Evolutionary conservation across 257 asterid genomes (phyloP).

Genomic region (Solanum habrochaites): DNA sequence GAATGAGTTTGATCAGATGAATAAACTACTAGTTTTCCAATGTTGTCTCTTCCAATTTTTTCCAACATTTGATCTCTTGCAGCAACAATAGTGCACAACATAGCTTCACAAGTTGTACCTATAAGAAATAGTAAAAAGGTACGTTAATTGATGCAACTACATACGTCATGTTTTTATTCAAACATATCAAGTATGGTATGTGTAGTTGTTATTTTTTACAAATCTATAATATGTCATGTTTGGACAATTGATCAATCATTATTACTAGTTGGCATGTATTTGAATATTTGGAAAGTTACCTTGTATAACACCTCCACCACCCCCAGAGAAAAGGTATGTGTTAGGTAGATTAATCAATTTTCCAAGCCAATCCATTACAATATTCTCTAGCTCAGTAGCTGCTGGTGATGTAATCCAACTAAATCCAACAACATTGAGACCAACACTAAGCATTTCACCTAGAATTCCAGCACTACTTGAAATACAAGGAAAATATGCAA

Average conservation of each 20-base stretch:
- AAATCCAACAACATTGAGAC: neutral
- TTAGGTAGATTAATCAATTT: constrained; percentile 4
- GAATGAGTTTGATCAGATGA: constrained; percentile 74
- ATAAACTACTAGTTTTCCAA: constrained; percentile 42
- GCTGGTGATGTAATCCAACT: constrained; percentile 16
- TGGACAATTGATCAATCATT: neutral
- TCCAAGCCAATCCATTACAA: constrained; percentile 1
- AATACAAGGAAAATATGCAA: constrained; percentile 4
- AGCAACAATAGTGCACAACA: constrained; percentile 42
- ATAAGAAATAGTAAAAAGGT: neutral
- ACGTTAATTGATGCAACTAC: too few species aligned
- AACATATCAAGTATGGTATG: neutral
- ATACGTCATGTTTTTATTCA: neutral
- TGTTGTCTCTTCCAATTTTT: constrained; percentile 38
- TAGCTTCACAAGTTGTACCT: neutral
- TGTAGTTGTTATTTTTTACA: too few species aligned
- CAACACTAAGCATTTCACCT: constrained; percentile 4
- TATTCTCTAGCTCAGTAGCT: constrained; percentile 8
- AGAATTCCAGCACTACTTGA: neutral
- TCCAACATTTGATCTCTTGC: constrained; percentile 43
- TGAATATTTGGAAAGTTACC: neutral
- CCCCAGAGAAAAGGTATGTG: neutral
- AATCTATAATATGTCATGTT: neutral
- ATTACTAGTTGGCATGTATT: too few species aligned
- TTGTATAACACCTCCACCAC: constrained; percentile 12